A percentile compares a stretch with the other conserved stretches of the same genome.
These are phyloP conservation scores for Trametes sp. DNA, from an alignment of 1,284 basidiomycete genomes.

Conservation along the genomic window DNA sequence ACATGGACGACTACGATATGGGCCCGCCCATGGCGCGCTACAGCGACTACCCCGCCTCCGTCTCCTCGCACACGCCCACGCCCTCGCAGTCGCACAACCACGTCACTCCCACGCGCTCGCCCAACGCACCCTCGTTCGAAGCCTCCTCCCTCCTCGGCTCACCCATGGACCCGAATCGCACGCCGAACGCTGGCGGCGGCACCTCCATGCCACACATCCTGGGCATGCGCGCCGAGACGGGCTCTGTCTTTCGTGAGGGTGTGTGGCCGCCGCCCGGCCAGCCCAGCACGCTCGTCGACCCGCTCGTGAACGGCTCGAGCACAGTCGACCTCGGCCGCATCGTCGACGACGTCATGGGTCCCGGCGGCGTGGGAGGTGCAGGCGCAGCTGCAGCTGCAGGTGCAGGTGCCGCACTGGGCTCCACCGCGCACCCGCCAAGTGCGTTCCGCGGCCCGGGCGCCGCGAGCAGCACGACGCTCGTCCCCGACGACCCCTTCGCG, in stretches of 20 bases:
- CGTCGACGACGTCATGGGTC: slow-evolving; percentile 63
- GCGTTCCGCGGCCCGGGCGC: slow-evolving; percentile 17
- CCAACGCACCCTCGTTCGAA: slow-evolving; percentile 21
- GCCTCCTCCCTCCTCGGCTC: slow-evolving; percentile 17
- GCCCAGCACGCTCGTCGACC: slow-evolving; percentile 51
- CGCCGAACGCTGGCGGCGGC: slow-evolving; percentile 14
- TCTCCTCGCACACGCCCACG: slow-evolving; percentile 21
- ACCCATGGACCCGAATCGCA: slow-evolving; percentile 31
- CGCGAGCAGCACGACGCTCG: slow-evolving; percentile 28
- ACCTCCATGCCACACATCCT: slow-evolving; percentile 44
- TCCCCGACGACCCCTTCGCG: slow-evolving; percentile 30
- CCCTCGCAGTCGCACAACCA: slow-evolving; percentile 14
- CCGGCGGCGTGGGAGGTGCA: slow-evolving; percentile 24
- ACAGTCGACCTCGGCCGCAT: slow-evolving; percentile 51
- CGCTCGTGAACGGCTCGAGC: slow-evolving; percentile 45
- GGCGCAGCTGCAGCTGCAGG: background rate
- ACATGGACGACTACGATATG: slow-evolving; percentile 50
- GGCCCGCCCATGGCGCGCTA: slow-evolving; percentile 40
- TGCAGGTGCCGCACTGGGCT: slow-evolving; percentile 7
- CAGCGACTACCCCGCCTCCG: slow-evolving; percentile 42
- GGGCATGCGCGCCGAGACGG: slow-evolving; percentile 53
- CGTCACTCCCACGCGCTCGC: slow-evolving; percentile 18
- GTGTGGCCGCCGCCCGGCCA: slow-evolving; percentile 57
- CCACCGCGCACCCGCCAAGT: slow-evolving; percentile 4
- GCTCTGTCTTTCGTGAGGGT: slow-evolving; percentile 58